Evolutionary conservation across 805 yeast genomes (phyloP).

Genomic region (Zygotorulaspora sp.): DNA sequence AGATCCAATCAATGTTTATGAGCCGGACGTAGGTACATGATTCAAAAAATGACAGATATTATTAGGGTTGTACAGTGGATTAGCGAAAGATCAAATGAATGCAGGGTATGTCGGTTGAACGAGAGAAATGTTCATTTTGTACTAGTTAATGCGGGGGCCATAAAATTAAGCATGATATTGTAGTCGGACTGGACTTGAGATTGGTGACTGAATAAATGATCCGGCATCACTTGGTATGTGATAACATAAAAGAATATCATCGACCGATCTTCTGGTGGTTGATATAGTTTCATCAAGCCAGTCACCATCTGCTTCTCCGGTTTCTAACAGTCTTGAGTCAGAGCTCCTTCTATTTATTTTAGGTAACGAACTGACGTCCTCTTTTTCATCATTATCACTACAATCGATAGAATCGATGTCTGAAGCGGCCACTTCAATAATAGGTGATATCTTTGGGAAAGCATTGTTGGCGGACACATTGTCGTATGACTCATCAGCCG

Average conservation of each 20-base stretch:
- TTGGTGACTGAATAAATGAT: constrained; percentile 14
- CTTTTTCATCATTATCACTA: not conserved
- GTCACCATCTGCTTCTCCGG: constrained; percentile 25
- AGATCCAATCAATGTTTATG: too few species aligned
- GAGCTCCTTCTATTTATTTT: constrained; percentile 17
- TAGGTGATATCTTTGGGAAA: constrained; percentile 6
- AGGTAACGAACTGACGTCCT: not conserved
- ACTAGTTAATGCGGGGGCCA: too few species aligned
- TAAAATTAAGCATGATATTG: too few species aligned
- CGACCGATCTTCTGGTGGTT: constrained; percentile 26
- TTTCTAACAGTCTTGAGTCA: constrained; percentile 17
- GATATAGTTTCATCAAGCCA: constrained; percentile 23
- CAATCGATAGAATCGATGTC: not conserved
- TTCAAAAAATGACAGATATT: constrained; percentile 2
- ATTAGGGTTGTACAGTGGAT: not conserved
- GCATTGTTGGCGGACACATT: too few species aligned
- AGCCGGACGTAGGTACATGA: too few species aligned
- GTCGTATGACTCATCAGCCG: constrained; percentile 3
- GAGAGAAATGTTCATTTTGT: not conserved
- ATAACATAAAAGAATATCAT: constrained; percentile 31
- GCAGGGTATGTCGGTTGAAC: not conserved
- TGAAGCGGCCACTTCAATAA: constrained; percentile 6
- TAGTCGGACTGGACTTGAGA: not conserved
- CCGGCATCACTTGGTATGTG: constrained; percentile 25
- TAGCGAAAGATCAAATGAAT: constrained; percentile 2